Base-by-base conservation (phyloP, 495 filamentous ascomycete genomes). In the Neurospora sp. region DNA sequence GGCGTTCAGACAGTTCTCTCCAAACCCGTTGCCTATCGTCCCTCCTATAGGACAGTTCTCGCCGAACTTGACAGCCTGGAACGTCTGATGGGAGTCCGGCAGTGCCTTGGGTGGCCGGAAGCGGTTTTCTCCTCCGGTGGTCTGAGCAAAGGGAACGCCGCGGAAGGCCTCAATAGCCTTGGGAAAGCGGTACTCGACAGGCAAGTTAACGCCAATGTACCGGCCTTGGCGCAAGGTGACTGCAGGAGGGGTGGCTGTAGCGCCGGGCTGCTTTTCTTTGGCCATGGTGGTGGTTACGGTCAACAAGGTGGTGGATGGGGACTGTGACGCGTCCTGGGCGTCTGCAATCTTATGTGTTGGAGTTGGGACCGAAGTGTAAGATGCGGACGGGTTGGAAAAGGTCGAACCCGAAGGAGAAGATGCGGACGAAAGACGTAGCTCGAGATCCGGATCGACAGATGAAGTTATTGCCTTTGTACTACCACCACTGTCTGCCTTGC, bases 141-240 rank as follows among this genome's bases (percentile, higher is more conserved):
- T 82, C 69, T 87, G 79, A 2, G 86, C 89, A 74, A 88, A 91
- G 2, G 87, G 90, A 71, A 91, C 84, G 17, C 89, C 89, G n/a
- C 85, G 79, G 73, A 87, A 91, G 8, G 75, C 85, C 61, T 91
- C 87, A 31, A 90, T 73, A 10, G 82, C 74, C 71, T 84, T 83
- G 3, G 87, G 84, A 44, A 80, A 81, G 40, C 74, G 73, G 16
- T 79, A 74, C 69, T 79, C 81, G 8, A 80, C 72, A 8, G 79
- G 44, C 27, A 87, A 74, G 53, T 82, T 79, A 22, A 81, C 78
- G 41, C 89, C 89, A 9, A 89, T 74, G 69, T 89, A 84, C 0
- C 77, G 84, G 39, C 89, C 89, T 77, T 91, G 88, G n/a, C 75
- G 74, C 42, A 90, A 75, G 12, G 71, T 74, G 16, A 86, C 84